Conservation (phyloP, 768 basidiomycete species). For the Leccinellum rugosiceps region DNA sequence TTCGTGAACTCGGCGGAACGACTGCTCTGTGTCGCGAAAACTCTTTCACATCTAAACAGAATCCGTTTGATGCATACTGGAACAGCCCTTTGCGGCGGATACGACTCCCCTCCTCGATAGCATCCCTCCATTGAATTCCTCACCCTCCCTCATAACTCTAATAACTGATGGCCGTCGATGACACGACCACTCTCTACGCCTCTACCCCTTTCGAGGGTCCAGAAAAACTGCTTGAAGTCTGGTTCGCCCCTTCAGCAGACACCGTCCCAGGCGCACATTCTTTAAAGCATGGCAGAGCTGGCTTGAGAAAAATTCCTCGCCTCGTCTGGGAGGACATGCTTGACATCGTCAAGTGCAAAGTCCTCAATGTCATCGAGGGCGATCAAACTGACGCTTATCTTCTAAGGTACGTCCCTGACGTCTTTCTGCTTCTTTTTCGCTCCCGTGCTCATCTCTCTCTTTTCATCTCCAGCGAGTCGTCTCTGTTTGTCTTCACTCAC, state of each 20-base stretch:
- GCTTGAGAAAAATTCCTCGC: conserved; percentile 74
- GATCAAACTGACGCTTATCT: conserved; percentile 94
- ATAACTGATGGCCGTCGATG: conserved; percentile 25
- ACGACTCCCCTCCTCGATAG: conserved; percentile 46
- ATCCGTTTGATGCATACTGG: conserved; percentile 44
- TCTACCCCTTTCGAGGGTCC: conserved; percentile 83
- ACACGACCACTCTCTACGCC: conserved; percentile 20
- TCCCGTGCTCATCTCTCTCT: conserved; percentile 10
- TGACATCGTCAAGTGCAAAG: conserved; percentile 93
- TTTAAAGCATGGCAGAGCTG: conserved; percentile 46
- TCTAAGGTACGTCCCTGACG: conserved; percentile 63
- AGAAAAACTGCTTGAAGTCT: conserved; percentile 94
- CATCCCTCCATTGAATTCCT: conserved; percentile 32
- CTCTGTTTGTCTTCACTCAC: conserved; percentile 91
- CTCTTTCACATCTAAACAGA: conserved; percentile 10
- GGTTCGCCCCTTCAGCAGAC: conserved; percentile 84
- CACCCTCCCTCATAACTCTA: neutral
- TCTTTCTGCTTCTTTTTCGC: neutral
- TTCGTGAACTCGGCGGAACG: conserved; percentile 16
- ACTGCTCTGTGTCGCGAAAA: conserved; percentile 15
- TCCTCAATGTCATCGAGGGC: conserved; percentile 86
- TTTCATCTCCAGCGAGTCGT: conserved; percentile 77
- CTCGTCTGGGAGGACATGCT: conserved; percentile 96
- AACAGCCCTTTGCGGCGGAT: conserved; percentile 35
- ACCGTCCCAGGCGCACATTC: conserved; percentile 47